phyloP scores from a whole-genome alignment of 305 asterid species.

The Fraxinus sp. region DNA sequence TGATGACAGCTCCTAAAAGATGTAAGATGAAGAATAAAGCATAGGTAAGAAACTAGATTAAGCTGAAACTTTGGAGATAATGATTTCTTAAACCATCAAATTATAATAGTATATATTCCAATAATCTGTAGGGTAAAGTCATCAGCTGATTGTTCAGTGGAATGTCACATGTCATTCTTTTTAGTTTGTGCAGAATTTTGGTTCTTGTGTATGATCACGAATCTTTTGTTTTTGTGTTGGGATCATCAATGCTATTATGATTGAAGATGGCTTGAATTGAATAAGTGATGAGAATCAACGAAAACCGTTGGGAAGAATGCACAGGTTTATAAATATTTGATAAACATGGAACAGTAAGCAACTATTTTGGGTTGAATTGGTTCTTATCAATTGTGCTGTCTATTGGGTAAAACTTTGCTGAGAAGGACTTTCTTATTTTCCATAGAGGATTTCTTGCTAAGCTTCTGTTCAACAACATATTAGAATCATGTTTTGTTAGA shows the following conservation, averaged over 20 bases:
- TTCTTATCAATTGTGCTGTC: background rate
- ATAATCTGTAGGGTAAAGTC: background rate
- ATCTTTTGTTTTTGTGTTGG: background rate
- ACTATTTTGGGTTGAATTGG: background rate
- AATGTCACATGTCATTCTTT: background rate
- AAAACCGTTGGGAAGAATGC: background rate
- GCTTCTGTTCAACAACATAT: background rate
- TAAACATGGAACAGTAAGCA: background rate
- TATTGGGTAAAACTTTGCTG: background rate
- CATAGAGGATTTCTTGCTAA: background rate
- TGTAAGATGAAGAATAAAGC: background rate
- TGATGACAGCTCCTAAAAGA: background rate
- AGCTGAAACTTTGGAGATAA: background rate
- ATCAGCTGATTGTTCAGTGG: background rate
- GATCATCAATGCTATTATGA: background rate
- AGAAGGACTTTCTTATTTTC: background rate
- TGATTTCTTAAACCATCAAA: background rate
- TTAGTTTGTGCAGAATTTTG: background rate
- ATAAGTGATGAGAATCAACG: background rate
- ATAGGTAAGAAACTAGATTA: background rate
- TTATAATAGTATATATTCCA: background rate
- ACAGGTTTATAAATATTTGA: slow-evolving; percentile 7
- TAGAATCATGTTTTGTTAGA: background rate
- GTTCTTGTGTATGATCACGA: background rate
- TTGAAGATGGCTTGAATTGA: background rate